Conservation (phyloP, 2,329 filamentous ascomycete species). For the Venturia aucupariae region DNA sequence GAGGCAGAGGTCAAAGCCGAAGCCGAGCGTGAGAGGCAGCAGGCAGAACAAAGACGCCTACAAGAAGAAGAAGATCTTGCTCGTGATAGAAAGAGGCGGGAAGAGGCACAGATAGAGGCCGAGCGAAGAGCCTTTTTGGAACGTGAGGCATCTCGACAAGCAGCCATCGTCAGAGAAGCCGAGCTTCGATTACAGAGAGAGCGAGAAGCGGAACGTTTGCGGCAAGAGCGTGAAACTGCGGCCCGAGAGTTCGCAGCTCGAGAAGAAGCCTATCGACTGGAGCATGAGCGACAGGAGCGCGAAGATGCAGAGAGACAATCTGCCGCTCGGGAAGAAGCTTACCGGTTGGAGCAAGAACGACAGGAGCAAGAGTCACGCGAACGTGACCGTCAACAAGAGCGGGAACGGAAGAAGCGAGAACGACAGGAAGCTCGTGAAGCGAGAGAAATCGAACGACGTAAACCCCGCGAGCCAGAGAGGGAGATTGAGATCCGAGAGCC, state of each 20-base stretch:
- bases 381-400: conserved; percentile 7
- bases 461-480: conserved; percentile 22
- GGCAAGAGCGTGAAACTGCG: conserved; percentile 23
- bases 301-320: conserved; percentile 7
- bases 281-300: neutral
- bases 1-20: conserved; percentile 18
- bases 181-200: conserved; percentile 16
- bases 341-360: conserved; percentile 8
- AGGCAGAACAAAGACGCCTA: conserved; percentile 16
- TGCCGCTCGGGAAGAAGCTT: conserved; percentile 12
- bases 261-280: neutral
- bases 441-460: conserved; percentile 16
- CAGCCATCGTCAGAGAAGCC: conserved; percentile 9
- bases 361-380: neutral
- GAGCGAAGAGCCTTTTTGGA: conserved; percentile 19
- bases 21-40: conserved; percentile 14
- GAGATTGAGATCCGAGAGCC: conserved; percentile 27
- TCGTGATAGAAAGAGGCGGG: conserved; percentile 19
- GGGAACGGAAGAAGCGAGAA: neutral
- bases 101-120: conserved; percentile 20
- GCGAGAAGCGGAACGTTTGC: conserved; percentile 22
- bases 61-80: conserved; percentile 15
- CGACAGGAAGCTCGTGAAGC: conserved; percentile 14
- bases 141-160: conserved; percentile 20
- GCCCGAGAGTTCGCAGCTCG: conserved; percentile 22